Percentiles rank a stretch among this genome's conserved stretches.
Conservation (phyloP, 2,329 filamentous ascomycete genomes). For the Colletotrichum sp. region DNA sequence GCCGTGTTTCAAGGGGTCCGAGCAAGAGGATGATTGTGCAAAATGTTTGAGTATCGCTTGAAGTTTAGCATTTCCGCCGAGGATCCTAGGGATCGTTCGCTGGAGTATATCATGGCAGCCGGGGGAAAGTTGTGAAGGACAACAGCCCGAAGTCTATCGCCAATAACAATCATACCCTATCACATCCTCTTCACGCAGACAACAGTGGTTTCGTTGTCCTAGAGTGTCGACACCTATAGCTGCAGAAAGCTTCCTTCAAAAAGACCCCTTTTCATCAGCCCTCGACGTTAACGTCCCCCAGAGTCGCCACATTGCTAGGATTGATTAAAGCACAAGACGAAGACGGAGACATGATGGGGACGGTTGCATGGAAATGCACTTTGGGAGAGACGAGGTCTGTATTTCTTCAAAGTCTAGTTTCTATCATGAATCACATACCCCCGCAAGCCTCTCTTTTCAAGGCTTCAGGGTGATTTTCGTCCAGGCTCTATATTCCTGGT, state of each 20-base stretch:
- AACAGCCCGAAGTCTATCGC: background rate
- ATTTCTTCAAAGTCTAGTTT: slow-evolving; percentile 20
- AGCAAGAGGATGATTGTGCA: background rate
- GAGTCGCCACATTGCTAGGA: background rate
- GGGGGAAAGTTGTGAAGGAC: background rate
- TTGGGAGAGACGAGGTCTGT: slow-evolving; percentile 14
- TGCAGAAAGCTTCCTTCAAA: background rate
- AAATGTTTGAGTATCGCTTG: background rate
- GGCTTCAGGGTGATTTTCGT: background rate
- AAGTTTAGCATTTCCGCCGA: background rate
- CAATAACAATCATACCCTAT: background rate
- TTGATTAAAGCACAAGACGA: background rate
- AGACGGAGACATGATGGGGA: background rate
- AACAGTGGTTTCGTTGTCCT: background rate
- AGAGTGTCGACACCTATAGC: background rate
- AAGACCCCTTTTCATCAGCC: background rate
- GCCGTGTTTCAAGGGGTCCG: background rate
- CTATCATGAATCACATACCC: slow-evolving; percentile 17
- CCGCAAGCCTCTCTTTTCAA: background rate
- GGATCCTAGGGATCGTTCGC: background rate
- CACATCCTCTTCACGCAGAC: background rate
- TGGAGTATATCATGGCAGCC: background rate
- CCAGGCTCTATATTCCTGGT: background rate
- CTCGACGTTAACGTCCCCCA: background rate
- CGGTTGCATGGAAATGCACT: rapidly evolving